Percentiles rank a stretch among this genome's conserved stretches.
Evolutionary conservation across 1,284 basidiomycete species (phyloP).

Genomic region (Moesziomyces sp.): DNA sequence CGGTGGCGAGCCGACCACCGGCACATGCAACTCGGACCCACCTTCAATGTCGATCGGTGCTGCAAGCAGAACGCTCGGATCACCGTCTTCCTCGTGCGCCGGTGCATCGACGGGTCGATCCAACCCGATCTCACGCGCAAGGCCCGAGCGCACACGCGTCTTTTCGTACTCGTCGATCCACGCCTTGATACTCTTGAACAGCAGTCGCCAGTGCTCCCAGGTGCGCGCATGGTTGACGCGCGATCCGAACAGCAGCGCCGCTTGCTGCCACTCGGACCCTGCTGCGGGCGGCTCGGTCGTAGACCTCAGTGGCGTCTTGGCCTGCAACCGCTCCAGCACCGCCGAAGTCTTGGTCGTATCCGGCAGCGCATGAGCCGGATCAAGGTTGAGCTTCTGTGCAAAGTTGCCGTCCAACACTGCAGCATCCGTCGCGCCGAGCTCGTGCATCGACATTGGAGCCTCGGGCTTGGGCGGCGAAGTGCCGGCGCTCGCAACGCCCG

Average conservation of each 20-base stretch:
- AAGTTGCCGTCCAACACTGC: constrained; percentile 7
- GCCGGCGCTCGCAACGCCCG: constrained; percentile 44
- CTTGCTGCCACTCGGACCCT: constrained; percentile 8
- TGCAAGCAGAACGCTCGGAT: constrained; percentile 15
- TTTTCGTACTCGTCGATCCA: constrained; percentile 65
- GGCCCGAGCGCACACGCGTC: constrained; percentile 45
- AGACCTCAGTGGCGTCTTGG: constrained; percentile 23
- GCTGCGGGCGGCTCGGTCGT: constrained; percentile 13
- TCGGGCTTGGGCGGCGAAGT: constrained; percentile 23
- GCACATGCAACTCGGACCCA: constrained; percentile 24
- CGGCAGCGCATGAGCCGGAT: constrained; percentile 6
- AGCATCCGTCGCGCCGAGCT: constrained; percentile 8
- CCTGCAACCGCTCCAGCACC: constrained; percentile 20
- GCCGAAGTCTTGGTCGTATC: constrained; percentile 15
- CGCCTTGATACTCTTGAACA: constrained; percentile 53
- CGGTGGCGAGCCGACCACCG: constrained; percentile 36
- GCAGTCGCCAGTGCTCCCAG: constrained; percentile 58
- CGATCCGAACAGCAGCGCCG: constrained; percentile 28
- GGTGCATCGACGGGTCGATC: constrained; percentile 17
- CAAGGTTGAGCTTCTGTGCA: constrained; percentile 24
- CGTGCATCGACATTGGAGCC: constrained; percentile 4
- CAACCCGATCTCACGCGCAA: constrained; percentile 56
- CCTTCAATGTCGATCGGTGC: constrained; percentile 25
- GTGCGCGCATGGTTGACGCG: constrained; percentile 42
- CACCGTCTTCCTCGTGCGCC: neutral